Base-by-base conservation (phyloP, 2,329 filamentous ascomycete genomes). In the Pseudocercospora ulei region DNA sequence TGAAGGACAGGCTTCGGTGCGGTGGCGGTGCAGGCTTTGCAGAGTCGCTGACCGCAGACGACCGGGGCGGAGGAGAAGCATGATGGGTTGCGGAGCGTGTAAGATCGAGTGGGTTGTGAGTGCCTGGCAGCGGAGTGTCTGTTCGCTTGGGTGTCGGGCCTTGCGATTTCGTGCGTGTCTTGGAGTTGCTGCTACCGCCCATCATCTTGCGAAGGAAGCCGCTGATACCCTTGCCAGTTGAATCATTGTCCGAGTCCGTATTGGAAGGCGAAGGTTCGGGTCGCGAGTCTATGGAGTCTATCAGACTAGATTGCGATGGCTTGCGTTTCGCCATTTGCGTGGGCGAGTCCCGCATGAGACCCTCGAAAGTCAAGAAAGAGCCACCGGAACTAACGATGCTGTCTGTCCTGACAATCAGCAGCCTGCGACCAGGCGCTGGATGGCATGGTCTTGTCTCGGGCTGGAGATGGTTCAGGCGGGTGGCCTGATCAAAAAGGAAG, bases 371-470 rank as follows among this genome's bases (percentile, higher is more conserved):
- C 29, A 78, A 65, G 50, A 78, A 78, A 9, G 75, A 64, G 38
- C 68, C 63, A 33, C 63, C 62, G 33, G 69, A 66, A 20, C 69
- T 64, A 30, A 72, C 56, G 41, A 71, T 68, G 47, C 70, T 74
- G 58, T 94, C 86, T 47, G 82, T 87, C 41, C 85, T 78, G 49
- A 94, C 81, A 52, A 95, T 94, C 61, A 93, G 75, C 44, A 95
- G 82, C 45, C 82, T 74, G 54, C 88, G 83, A 30, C 82, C 81
- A 1, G 87, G 84, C 2, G 85, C 84, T 4, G 87, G 87, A 41
- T 80, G 79, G 53, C 80, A 86, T n/a, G 87, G 83, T 4, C 76
- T 77, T 2, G 83, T 84, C 1, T 82, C 86, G 4, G 84, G 79
- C 1, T 70, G 71, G 2, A 75, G 56, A 8, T 65, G 68, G 23